phyloP scores from a whole-genome alignment of 345 rosid species.

The Euphorbia lathyris region DNA sequence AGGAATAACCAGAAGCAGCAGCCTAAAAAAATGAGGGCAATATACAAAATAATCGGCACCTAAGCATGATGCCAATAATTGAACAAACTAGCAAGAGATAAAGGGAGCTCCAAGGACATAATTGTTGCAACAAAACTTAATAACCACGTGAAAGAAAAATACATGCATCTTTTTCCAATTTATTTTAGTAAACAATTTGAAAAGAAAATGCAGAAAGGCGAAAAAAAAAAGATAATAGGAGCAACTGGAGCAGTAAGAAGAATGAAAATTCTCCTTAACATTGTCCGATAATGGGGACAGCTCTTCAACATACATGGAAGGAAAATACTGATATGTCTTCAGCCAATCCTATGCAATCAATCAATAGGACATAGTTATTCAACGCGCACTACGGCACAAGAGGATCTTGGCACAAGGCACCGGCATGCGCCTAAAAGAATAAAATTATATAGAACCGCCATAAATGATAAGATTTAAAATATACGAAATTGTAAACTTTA shows the following conservation, averaged over 20 bases:
- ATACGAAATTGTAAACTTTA: too few species aligned
- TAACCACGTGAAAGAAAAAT: not conserved
- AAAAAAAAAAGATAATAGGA: not conserved
- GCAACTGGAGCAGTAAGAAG: not conserved
- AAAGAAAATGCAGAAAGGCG: not conserved
- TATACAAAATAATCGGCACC: not conserved
- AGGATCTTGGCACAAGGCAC: too few species aligned
- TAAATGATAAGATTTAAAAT: too few species aligned
- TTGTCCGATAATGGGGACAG: not conserved
- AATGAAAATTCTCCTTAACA: not conserved
- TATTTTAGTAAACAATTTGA: not conserved
- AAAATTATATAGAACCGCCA: too few species aligned
- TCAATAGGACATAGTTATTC: too few species aligned
- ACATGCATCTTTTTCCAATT: not conserved
- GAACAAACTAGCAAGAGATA: not conserved
- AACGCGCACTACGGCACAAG: too few species aligned
- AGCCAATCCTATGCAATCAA: slow-evolving; percentile 5
- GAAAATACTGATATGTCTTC: not conserved
- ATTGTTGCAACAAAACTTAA: not conserved
- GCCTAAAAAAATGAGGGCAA: not conserved
- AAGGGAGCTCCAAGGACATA: not conserved
- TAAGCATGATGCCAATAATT: slow-evolving; percentile 1
- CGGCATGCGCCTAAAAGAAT: too few species aligned
- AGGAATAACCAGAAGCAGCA: not conserved
- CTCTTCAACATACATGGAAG: not conserved